Conservation (phyloP, 345 rosid genomes). For the Dimocarpus longan region DNA sequence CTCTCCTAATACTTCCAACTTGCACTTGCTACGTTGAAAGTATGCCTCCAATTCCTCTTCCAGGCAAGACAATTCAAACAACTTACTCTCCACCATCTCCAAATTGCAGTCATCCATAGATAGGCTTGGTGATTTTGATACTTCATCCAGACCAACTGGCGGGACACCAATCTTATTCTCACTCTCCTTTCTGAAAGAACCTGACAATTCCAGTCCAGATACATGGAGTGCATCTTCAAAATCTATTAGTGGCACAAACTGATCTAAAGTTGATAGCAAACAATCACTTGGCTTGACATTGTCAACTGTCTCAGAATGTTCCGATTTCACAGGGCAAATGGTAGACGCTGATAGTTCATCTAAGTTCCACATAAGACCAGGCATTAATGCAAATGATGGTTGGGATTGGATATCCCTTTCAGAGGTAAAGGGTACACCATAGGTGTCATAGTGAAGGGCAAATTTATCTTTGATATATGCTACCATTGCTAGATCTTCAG, state of each 20-base stretch:
- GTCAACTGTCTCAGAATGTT: conserved; percentile 27
- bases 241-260: conserved; percentile 15
- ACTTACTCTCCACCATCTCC: conserved; percentile 37
- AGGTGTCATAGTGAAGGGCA: conserved; percentile 16
- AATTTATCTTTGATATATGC: conserved; percentile 40
- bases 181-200: conserved; percentile 23
- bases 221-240: conserved; percentile 8
- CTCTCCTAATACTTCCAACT: conserved; percentile 26
- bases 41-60: conserved; percentile 40
- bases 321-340: conserved; percentile 18
- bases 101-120: conserved; percentile 23
- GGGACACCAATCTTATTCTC: conserved; percentile 3
- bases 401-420: conserved; percentile 27
- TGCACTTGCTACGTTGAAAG: conserved; percentile 19
- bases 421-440: conserved; percentile 9
- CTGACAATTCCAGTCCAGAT: conserved; percentile 26
- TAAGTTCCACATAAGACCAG: conserved; percentile 23
- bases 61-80: conserved; percentile 38
- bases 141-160: conserved; percentile 24
- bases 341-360: conserved; percentile 31
- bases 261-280: conserved; percentile 18
- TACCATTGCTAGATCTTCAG: conserved; percentile 45
- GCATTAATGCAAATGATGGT: conserved; percentile 13
- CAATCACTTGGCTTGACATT: conserved; percentile 17
- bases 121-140: conserved; percentile 23